Conservation (phyloP, 2,329 filamentous ascomycete species). For the Colletotrichum spaethianum region DNA sequence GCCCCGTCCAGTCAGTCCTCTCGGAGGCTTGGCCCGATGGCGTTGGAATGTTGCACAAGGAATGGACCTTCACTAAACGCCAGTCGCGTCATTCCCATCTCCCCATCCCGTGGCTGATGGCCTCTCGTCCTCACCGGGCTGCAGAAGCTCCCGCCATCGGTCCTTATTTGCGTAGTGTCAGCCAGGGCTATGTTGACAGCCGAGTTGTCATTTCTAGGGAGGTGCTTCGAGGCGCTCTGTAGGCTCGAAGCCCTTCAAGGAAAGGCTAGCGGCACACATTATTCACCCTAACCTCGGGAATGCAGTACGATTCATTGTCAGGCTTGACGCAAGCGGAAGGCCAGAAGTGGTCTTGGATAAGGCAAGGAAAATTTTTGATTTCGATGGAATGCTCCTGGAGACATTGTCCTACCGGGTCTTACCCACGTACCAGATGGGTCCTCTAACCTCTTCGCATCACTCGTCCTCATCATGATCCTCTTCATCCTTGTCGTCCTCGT, state of each 20-base stretch:
- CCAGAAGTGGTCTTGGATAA: not conserved
- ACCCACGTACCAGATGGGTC: not conserved
- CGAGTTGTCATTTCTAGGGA: conserved; percentile 27
- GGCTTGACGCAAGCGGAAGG: conserved; percentile 29
- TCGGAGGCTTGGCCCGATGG: conserved; percentile 13
- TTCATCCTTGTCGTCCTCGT: conserved; percentile 68
- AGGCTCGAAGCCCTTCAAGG: conserved; percentile 5
- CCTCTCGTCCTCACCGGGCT: not conserved
- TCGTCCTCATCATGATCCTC: conserved; percentile 54
- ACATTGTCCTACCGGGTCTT: not conserved
- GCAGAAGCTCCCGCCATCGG: not conserved
- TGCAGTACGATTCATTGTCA: conserved; percentile 20
- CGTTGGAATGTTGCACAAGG: conserved; percentile 26
- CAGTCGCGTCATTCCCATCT: conserved; percentile 13
- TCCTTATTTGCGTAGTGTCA: not conserved
- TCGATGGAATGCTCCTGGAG: not conserved
- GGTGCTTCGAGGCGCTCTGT: conserved; percentile 5
- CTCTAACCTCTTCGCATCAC: conserved; percentile 2
- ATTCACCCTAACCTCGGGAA: conserved; percentile 30
- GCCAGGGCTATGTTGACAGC: not conserved
- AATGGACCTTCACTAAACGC: conserved; percentile 17
- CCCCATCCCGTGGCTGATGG: not conserved
- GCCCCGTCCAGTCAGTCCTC: not conserved
- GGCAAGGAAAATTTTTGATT: not conserved
- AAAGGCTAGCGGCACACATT: conserved; percentile 19